A percentile compares a stretch with the other conserved stretches of the same genome.
Evolutionary conservation across 352 stramenopile genomes (phyloP).

Genomic region (Globisporangium sylvaticum): DNA sequence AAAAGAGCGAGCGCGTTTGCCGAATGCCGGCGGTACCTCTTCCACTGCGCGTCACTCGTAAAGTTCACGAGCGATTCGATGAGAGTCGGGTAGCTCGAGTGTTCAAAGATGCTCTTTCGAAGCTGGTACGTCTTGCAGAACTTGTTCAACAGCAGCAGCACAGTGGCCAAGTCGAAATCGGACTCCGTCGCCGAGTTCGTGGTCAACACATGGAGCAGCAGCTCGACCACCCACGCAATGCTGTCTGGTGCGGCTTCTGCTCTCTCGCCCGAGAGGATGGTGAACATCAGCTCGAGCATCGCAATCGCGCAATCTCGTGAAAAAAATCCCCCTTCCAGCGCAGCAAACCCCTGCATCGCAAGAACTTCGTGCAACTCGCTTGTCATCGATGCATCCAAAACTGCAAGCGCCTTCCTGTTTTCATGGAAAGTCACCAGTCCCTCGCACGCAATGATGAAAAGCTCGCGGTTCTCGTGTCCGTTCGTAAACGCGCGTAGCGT

Average conservation of each 20-base stretch:
- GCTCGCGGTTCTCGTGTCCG: constrained; percentile 32
- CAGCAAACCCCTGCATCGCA: constrained; percentile 18
- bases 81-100: constrained; percentile 42
- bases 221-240: constrained; percentile 41
- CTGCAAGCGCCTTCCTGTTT: constrained; percentile 21
- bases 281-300: constrained; percentile 37
- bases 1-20: constrained; percentile 42
- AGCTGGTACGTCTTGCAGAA: constrained; percentile 36
- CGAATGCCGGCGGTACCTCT: constrained; percentile 31
- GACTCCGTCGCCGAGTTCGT: constrained; percentile 30
- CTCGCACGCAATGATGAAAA: constrained; percentile 46
- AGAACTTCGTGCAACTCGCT: constrained; percentile 16
- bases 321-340: constrained; percentile 37
- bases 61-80: constrained; percentile 36
- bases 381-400: constrained; percentile 27
- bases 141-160: constrained; percentile 37
- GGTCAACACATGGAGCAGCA: constrained; percentile 46
- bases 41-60: constrained; percentile 27
- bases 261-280: constrained; percentile 9
- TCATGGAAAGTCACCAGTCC: constrained; percentile 36
- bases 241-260: constrained; percentile 12
- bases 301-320: constrained; percentile 56
- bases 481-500: constrained; percentile 33
- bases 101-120: constrained; percentile 35
- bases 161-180: constrained; percentile 39